A percentile compares a stretch with the other conserved stretches of the same genome.
Conservation (phyloP, 306 rosid species). For the Neltuma alba region DNA sequence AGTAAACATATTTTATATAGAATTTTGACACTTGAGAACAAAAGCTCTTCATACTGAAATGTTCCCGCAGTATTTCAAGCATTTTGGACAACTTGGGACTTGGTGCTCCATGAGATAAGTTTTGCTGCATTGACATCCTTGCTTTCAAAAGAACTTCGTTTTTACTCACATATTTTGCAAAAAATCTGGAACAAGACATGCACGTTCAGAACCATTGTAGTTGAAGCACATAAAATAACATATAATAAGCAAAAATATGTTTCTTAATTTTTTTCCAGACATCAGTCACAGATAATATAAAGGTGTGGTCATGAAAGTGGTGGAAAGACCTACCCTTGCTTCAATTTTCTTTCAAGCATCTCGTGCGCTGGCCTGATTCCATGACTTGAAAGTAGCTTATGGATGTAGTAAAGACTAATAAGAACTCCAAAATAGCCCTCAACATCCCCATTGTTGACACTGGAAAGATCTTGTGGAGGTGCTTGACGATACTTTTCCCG, state of each 20-base stretch:
- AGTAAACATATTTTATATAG: slow-evolving; percentile 17
- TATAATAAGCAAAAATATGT: slow-evolving; percentile 2
- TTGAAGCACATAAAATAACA: slow-evolving; percentile 7
- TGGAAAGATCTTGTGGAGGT: slow-evolving; percentile 57
- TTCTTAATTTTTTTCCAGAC: slow-evolving; percentile 7
- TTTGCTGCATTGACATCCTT: slow-evolving; percentile 78
- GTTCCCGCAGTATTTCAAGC: slow-evolving; percentile 83
- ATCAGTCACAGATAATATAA: slow-evolving; percentile 13
- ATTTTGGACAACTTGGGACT: slow-evolving; percentile 95
- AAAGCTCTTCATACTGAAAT: slow-evolving; percentile 77
- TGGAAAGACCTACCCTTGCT: slow-evolving; percentile 71
- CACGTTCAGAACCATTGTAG: slow-evolving; percentile 7
- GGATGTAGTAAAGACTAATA: slow-evolving; percentile 80
- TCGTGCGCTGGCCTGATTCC: slow-evolving; percentile 93
- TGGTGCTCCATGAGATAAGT: slow-evolving; percentile 78
- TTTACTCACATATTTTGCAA: slow-evolving; percentile 88
- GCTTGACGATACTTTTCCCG: slow-evolving; percentile 86
- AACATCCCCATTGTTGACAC: slow-evolving; percentile 58
- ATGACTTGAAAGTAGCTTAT: slow-evolving; percentile 88
- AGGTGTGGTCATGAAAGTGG: slow-evolving; percentile 21
- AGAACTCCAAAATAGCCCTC: slow-evolving; percentile 95
- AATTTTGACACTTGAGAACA: neutral
- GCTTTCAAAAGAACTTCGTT: slow-evolving; percentile 71
- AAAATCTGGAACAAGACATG: slow-evolving; percentile 57
- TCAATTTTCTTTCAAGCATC: slow-evolving; percentile 91